phyloP scores from a whole-genome alignment of 1,139 yeast genomes.

The Williopsis jadinii region DNA sequence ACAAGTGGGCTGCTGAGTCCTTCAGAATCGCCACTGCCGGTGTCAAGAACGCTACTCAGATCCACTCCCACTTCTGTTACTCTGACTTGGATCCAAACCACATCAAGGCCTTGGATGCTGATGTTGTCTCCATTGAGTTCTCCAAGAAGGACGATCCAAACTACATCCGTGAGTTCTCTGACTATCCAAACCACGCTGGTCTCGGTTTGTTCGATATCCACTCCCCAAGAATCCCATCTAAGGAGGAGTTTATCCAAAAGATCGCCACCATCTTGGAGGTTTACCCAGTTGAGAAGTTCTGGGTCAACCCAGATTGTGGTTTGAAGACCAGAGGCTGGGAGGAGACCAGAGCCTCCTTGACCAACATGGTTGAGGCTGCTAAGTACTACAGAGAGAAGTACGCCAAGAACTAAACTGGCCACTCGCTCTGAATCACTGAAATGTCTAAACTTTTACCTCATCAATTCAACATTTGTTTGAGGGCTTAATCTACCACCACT shows the following conservation, averaged over 20 bases:
- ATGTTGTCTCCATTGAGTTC: slow-evolving; percentile 98
- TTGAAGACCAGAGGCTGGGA: slow-evolving; percentile 97
- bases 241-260: slow-evolving; percentile 91
- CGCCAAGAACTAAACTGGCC: slow-evolving; percentile 15
- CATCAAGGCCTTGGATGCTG: slow-evolving; percentile 98
- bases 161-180: slow-evolving; percentile 94
- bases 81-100: slow-evolving; percentile 99
- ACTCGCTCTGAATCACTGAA: too few species aligned
- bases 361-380: slow-evolving; percentile 99
- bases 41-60: slow-evolving; percentile 90
- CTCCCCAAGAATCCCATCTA: slow-evolving; percentile 99
- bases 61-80: slow-evolving; percentile 99
- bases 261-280: slow-evolving; percentile 91
- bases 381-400: slow-evolving; percentile 80
- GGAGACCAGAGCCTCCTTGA: slow-evolving; percentile 79
- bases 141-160: slow-evolving; percentile 99
- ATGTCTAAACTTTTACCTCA: slow-evolving; percentile 1
- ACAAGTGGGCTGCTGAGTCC: slow-evolving; percentile 98
- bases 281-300: slow-evolving; percentile 95
- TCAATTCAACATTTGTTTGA: slow-evolving; percentile 15
- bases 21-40: slow-evolving; percentile 99
- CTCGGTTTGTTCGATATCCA: slow-evolving; percentile 98
- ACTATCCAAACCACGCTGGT: slow-evolving; percentile 99
- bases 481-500: not conserved
- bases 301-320: slow-evolving; percentile 99